Evolutionary conservation across 441 rosid genomes (phyloP).

Genomic region (Gossypium gossypioides): DNA sequence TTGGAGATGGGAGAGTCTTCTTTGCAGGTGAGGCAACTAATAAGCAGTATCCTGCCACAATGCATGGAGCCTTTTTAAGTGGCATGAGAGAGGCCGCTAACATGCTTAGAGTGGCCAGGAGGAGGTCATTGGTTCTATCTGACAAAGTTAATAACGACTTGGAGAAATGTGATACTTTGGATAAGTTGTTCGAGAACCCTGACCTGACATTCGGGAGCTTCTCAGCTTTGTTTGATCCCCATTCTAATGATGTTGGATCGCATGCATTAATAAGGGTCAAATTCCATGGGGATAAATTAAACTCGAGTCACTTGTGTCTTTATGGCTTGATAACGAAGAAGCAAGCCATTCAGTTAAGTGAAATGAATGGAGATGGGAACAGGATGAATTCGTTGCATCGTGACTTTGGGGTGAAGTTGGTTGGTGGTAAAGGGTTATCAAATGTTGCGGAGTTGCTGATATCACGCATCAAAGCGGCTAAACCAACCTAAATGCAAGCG

Average conservation of each 20-base stretch:
- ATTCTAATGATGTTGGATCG: constrained; percentile 37
- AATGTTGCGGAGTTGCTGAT: constrained; percentile 40
- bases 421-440: constrained; percentile 42
- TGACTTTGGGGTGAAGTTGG: constrained; percentile 27
- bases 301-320: constrained; percentile 24
- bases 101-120: constrained; percentile 58
- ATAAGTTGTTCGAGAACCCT: constrained; percentile 34
- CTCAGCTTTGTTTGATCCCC: constrained; percentile 42
- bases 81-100: constrained; percentile 95
- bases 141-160: constrained; percentile 19
- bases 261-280: constrained; percentile 40
- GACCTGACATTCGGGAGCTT: constrained; percentile 44
- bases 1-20: constrained; percentile 85
- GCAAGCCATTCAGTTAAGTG: constrained; percentile 42
- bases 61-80: constrained; percentile 92
- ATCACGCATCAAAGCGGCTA: constrained; percentile 37
- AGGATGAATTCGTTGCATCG: constrained; percentile 35
- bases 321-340: constrained; percentile 47
- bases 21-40: constrained; percentile 94
- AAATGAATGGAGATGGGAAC: constrained; percentile 37
- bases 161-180: constrained; percentile 24
- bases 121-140: constrained; percentile 32
- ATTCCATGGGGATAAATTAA: constrained; percentile 23
- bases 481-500: constrained; percentile 18
- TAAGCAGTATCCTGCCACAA: constrained; percentile 87